Base-by-base conservation (phyloP, 1,139 yeast species). In the Kodamaea alishanica region DNA sequence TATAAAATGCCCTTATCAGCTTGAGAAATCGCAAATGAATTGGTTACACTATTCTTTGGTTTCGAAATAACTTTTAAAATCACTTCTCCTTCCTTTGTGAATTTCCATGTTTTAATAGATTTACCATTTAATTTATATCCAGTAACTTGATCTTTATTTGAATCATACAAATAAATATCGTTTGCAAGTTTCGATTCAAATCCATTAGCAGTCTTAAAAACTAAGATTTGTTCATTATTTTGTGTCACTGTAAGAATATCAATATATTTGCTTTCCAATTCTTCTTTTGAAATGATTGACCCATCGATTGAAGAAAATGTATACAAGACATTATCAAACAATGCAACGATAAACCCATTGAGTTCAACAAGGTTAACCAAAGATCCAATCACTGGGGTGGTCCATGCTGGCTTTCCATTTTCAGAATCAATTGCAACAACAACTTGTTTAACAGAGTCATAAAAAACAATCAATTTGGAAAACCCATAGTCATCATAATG, bases 1-100 rank as follows among this genome's bases (percentile, higher is more conserved):
- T 90, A 89, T 34, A 89, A 64, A 1, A 89, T 94, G 1, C 82
- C 71, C 52, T 88, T 75, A 51, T 85, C 81, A 15, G 84, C 82
- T 30, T 84, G 65, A 1, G 85, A 75, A 28, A 78, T 73, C 9
- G 95, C 97, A 37, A 83, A 61, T n/a, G 84, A 81, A 1, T 83
- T 77, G 3, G 81, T 71, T 12, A 61, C 58, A 8, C 75, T 76
- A 24, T 63, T 66, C 2, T 55, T 56, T 1, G 75, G 72, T 35
- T 58, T 63, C 8, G 53, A 43, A 9, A 54, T 44, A 28, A 57
- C 50, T 3, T 43, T 30, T 1, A 61, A 30, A 7, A 66, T 43
- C 27, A 40, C 35, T 29, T 56, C 62, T 11, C 41, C 39, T 6
- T 38, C 37, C 24, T 49, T 47, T 2, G 45, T 31, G 42, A 64